Base-by-base conservation (phyloP, 1,284 basidiomycete genomes). In the Boletus nobilissimus region DNA sequence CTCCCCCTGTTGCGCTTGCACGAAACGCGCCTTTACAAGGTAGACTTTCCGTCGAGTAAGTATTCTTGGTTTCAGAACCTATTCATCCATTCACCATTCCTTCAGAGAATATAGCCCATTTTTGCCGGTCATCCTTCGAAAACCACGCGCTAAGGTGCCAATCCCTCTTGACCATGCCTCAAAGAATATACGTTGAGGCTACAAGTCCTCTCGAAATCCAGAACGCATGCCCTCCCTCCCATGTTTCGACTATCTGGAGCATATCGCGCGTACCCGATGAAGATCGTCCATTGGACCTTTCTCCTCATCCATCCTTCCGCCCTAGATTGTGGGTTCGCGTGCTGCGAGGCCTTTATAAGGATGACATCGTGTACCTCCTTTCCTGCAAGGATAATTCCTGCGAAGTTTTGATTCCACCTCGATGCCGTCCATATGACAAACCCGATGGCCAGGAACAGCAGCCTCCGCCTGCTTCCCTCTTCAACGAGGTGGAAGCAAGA, bases 61-160 rank as follows among this genome's bases (percentile, higher is more conserved):
- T 70, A 19, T 70, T 48, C 4, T 22, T n/a, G n/a, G n/a, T n/a
- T 43, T 60, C 39, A 34, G 40, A 36, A 18, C 38, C 10, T 60
- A 43, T 32, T 70, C 26, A 60, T 60, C 11, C 69, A 70, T 57
- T 70, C 24, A 11, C 5, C n/a, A n/a, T 57, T 13, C 67, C 13
- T 39, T 57, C 51, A 70, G 69, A 70, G n/a, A 70, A 70, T 70
- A 60, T 70, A n/a, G 69, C 69, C 54, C 16, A 40, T 70, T 70
- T 70, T 70, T 70, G 69, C 22, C 14, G 16, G 38, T 70, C 39
- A 9, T 60, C 22, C 54, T 70, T 70, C 13, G 39, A 70, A 34
- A 70, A 39, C n/a, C 38, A 34, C 1, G 38, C 3, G 36, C 38
- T 70, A 13, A 57, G 9, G 22, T 57, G 68, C 51, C 68, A 54